A percentile compares a stretch with the other conserved stretches of the same genome.
These are phyloP conservation scores for Boletus tylopilopsis DNA, from an alignment of 768 basidiomycete species.

Conservation along the genomic window DNA sequence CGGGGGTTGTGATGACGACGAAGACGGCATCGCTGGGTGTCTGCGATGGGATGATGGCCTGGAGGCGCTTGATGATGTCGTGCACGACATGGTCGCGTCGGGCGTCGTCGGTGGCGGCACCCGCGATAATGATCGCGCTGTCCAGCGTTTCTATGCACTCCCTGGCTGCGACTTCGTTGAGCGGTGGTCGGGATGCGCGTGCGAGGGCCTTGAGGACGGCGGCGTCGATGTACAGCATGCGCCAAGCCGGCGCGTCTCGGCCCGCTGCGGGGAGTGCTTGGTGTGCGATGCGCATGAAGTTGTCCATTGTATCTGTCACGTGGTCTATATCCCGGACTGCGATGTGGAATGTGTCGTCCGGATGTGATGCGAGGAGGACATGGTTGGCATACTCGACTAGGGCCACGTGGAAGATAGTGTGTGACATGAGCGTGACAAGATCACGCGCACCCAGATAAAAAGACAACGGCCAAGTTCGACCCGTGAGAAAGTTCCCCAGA, in stretches of 20 bases:
- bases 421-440: slow-evolving; percentile 33
- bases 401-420: slow-evolving; percentile 7
- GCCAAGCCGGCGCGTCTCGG: slow-evolving; percentile 42
- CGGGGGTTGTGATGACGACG: not conserved
- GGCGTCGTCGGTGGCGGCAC: slow-evolving; percentile 55
- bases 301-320: slow-evolving; percentile 18
- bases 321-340: not conserved
- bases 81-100: slow-evolving; percentile 57
- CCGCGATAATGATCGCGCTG: slow-evolving; percentile 78
- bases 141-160: slow-evolving; percentile 65
- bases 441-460: slow-evolving; percentile 57
- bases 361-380: slow-evolving; percentile 9
- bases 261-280: slow-evolving; percentile 43
- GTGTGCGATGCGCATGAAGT: slow-evolving; percentile 47
- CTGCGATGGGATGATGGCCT: slow-evolving; percentile 31
- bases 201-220: slow-evolving; percentile 55
- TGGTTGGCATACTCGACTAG: slow-evolving; percentile 11
- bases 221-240: slow-evolving; percentile 74
- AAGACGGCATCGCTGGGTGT: slow-evolving; percentile 8
- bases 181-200: slow-evolving; percentile 19
- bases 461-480: slow-evolving; percentile 43
- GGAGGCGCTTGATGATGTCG: slow-evolving; percentile 57
- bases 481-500: slow-evolving; percentile 52
- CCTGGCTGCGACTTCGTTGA: slow-evolving; percentile 27
- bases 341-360: slow-evolving; percentile 1